Conservation (phyloP, 2,329 filamentous ascomycete species). For the Ustulina deusta region DNA sequence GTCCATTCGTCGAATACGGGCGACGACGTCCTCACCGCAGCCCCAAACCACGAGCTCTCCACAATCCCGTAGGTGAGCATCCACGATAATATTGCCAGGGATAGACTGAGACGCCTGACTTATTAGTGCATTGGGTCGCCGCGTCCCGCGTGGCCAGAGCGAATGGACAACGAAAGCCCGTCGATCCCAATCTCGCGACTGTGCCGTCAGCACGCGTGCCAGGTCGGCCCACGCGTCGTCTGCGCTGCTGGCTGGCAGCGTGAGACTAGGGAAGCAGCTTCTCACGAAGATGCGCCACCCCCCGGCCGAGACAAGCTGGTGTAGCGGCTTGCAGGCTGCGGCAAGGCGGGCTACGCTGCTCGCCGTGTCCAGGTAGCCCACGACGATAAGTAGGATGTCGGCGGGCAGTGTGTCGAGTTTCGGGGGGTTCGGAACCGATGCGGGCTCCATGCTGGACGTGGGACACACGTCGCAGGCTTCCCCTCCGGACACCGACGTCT, state of each 20-base stretch:
- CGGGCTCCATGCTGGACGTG: slow-evolving; percentile 29
- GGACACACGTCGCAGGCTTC: background rate
- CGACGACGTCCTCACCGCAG: slow-evolving; percentile 63
- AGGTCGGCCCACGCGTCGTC: slow-evolving; percentile 49
- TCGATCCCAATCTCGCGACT: slow-evolving; percentile 66
- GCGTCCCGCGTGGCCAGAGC: slow-evolving; percentile 37
- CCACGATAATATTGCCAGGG: slow-evolving; percentile 61
- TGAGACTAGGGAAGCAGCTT: slow-evolving; percentile 58
- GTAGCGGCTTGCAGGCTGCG: slow-evolving; percentile 55
- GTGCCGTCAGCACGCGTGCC: slow-evolving; percentile 62
- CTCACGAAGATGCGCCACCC: slow-evolving; percentile 66
- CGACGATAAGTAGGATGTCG: slow-evolving; percentile 63
- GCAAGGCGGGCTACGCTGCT: slow-evolving; percentile 60
- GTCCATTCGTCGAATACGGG: slow-evolving; percentile 53
- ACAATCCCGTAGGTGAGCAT: slow-evolving; percentile 55
- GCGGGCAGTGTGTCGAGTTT: slow-evolving; percentile 60
- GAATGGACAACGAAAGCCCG: slow-evolving; percentile 58
- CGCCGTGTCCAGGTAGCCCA: slow-evolving; percentile 62
- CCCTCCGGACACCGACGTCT: background rate
- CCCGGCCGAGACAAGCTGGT: slow-evolving; percentile 54
- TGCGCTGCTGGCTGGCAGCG: slow-evolving; percentile 46
- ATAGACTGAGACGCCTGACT: slow-evolving; percentile 50
- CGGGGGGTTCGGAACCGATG: slow-evolving; percentile 37
- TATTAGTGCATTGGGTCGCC: slow-evolving; percentile 24
- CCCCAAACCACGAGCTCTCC: slow-evolving; percentile 64